Evolutionary conservation across 2,329 filamentous ascomycete genomes (phyloP).

Genomic region (Rutstroemia sp.): DNA sequence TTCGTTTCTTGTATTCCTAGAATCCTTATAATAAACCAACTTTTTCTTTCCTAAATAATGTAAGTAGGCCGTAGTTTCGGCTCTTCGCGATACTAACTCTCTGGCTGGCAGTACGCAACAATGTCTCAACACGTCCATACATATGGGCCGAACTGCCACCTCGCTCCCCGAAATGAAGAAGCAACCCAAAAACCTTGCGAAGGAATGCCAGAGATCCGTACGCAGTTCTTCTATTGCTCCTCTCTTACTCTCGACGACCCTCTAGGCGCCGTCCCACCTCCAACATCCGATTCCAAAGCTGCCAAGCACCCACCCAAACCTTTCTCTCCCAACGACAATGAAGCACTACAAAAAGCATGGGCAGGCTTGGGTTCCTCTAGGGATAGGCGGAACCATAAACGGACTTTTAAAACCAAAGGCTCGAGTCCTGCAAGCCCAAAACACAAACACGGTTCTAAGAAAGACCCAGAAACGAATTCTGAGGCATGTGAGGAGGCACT

Average conservation of each 20-base stretch:
- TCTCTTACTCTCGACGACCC: slow-evolving; percentile 81
- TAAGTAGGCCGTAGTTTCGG: not conserved
- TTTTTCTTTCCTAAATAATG: not conserved
- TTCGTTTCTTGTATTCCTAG: not conserved
- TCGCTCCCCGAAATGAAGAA: slow-evolving; percentile 12
- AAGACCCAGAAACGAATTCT: not conserved
- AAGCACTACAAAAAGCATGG: slow-evolving; percentile 74
- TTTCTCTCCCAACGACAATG: slow-evolving; percentile 73
- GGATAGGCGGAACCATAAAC: slow-evolving; percentile 41
- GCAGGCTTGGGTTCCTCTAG: slow-evolving; percentile 46
- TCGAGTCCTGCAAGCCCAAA: no score
- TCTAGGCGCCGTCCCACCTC: slow-evolving; percentile 56
- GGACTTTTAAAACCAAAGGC: slow-evolving; percentile 14
- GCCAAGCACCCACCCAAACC: slow-evolving; percentile 61
- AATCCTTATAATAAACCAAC: not conserved
- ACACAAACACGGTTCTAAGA: no score
- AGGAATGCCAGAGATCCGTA: slow-evolving; percentile 51
- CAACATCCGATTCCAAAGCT: slow-evolving; percentile 42
- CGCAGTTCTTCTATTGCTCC: slow-evolving; percentile 83
- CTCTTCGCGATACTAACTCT: not conserved
- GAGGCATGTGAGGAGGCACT: not conserved
- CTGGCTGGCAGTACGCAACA: slow-evolving; percentile 9
- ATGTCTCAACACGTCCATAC: slow-evolving; percentile 26
- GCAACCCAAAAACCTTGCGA: slow-evolving; percentile 21
- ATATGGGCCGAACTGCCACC: slow-evolving; percentile 27